Evolutionary conservation across 2,329 filamentous ascomycete genomes (phyloP).

Genomic region (Neonectria faginata): DNA sequence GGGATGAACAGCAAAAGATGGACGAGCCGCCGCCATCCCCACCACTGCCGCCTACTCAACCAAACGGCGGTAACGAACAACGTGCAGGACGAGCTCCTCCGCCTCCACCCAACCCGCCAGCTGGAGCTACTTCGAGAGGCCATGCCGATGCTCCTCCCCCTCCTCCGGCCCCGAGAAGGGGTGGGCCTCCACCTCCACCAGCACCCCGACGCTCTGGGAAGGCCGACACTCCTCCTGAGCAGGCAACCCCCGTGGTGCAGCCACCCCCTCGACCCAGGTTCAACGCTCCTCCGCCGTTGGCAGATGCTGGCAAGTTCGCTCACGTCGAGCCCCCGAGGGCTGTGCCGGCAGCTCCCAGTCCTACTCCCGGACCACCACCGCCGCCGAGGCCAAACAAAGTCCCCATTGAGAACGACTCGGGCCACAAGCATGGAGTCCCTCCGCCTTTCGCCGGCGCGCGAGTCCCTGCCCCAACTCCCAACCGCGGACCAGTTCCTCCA

Average conservation of each 20-base stretch:
- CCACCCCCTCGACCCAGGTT: slow-evolving; percentile 73
- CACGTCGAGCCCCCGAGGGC: slow-evolving; percentile 58
- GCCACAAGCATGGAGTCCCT: slow-evolving; percentile 78
- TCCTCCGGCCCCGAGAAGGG: slow-evolving; percentile 42
- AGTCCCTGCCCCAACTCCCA: slow-evolving; percentile 80
- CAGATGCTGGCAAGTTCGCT: slow-evolving; percentile 90
- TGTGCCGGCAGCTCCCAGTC: slow-evolving; percentile 42
- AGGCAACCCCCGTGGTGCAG: slow-evolving; percentile 74
- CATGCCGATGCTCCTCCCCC: slow-evolving; percentile 47
- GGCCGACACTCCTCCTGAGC: slow-evolving; percentile 66
- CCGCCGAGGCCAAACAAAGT: slow-evolving; percentile 71
- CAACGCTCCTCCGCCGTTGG: slow-evolving; percentile 85
- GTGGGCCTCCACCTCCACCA: slow-evolving; percentile 50
- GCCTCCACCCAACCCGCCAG: slow-evolving; percentile 51
- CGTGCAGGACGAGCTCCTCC: slow-evolving; percentile 50
- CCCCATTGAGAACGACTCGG: slow-evolving; percentile 70
- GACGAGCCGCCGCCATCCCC: slow-evolving; percentile 42
- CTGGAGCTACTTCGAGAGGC: slow-evolving; percentile 14
- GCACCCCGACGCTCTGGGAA: slow-evolving; percentile 71
- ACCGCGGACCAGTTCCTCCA: slow-evolving; percentile 77
- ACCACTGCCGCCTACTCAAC: slow-evolving; percentile 44
- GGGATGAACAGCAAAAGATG: slow-evolving; percentile 63
- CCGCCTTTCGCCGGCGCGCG: slow-evolving; percentile 80
- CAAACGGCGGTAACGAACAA: slow-evolving; percentile 44
- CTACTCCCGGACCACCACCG: slow-evolving; percentile 50